These are phyloP conservation scores for Candolleomyces aberdarensis DNA, from an alignment of 768 basidiomycete genomes.

Conservation along the genomic window DNA sequence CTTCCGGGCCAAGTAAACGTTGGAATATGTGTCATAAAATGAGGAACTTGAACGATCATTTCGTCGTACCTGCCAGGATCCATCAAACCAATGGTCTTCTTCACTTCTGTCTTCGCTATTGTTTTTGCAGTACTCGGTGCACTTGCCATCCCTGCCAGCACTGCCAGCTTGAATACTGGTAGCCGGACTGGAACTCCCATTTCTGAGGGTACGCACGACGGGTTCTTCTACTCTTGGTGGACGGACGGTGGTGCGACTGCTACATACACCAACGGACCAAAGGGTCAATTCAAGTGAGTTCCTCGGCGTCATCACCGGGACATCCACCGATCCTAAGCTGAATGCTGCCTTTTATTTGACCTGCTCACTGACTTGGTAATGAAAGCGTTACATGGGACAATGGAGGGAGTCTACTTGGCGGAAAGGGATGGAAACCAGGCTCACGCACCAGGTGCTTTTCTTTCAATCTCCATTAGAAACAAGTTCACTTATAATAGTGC, in stretches of 20 bases:
- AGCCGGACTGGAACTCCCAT: constrained; percentile 18
- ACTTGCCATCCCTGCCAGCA: constrained; percentile 17
- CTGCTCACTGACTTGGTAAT: no score
- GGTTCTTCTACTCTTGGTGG: constrained; percentile 38
- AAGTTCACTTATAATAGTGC: neutral
- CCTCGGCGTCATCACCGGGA: no score
- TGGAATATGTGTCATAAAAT: neutral
- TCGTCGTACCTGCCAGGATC: neutral
- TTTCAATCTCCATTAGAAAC: neutral
- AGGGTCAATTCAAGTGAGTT: constrained; percentile 28
- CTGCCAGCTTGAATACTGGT: neutral
- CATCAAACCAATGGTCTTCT: neutral
- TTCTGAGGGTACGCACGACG: constrained; percentile 27
- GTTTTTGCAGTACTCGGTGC: constrained; percentile 13
- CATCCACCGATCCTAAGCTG: no score
- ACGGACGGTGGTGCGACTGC: constrained; percentile 27
- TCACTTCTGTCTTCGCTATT: neutral
- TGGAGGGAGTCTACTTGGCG: constrained; percentile 10
- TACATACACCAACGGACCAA: constrained; percentile 29
- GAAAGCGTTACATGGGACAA: no score
- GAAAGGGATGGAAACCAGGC: constrained; percentile 36
- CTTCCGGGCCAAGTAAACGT: neutral
- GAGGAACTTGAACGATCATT: no score
- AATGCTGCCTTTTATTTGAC: no score
- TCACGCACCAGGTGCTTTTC: constrained; percentile 20